Evolutionary conservation across 352 stramenopile species (phyloP).

Genomic region (Thalassiosira hispida): DNA sequence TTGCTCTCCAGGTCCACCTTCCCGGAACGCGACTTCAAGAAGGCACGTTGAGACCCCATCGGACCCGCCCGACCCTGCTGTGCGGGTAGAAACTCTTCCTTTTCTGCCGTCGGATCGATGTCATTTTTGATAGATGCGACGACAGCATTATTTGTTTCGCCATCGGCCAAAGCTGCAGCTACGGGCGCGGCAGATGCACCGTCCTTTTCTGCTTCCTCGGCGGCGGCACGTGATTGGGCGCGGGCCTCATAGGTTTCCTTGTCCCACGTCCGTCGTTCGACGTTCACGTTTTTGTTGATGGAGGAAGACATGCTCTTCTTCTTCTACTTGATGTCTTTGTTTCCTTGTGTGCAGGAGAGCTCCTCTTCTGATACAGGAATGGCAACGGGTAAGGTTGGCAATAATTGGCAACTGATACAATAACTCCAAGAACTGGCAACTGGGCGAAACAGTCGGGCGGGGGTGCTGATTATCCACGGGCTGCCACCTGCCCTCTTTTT

Average conservation of each 20-base stretch:
- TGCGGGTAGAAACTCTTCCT: conserved; percentile 81
- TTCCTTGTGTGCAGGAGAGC: too few relatives aligned
- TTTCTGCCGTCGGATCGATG: conserved; percentile 37
- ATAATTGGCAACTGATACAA: too few relatives aligned
- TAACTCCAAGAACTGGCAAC: too few relatives aligned
- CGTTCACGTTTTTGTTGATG: conserved; percentile 86
- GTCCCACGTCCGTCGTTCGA: conserved; percentile 82
- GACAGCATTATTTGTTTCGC: conserved; percentile 7
- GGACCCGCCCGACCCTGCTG: conserved; percentile 55
- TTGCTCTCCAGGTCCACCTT: conserved; percentile 75
- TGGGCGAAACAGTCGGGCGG: too few relatives aligned
- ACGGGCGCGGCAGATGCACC: background rate
- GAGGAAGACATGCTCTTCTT: conserved; percentile 73
- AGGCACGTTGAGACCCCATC: conserved; percentile 72
- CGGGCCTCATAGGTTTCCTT: conserved; percentile 75
- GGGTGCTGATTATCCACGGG: too few relatives aligned
- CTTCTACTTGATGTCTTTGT: conserved; percentile 29
- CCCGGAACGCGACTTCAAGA: conserved; percentile 70
- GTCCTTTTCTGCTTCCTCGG: conserved; percentile 23
- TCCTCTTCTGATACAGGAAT: too few relatives aligned
- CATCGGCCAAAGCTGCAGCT: background rate
- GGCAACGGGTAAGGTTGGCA: too few relatives aligned
- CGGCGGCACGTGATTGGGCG: conserved; percentile 47
- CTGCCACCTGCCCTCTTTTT: too few relatives aligned
- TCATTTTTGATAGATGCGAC: conserved; percentile 11